Percentiles rank a stretch among this genome's conserved stretches.
Conservation (phyloP, 1,139 yeast genomes). For the Cylindricascospora bacillispora region DNA sequence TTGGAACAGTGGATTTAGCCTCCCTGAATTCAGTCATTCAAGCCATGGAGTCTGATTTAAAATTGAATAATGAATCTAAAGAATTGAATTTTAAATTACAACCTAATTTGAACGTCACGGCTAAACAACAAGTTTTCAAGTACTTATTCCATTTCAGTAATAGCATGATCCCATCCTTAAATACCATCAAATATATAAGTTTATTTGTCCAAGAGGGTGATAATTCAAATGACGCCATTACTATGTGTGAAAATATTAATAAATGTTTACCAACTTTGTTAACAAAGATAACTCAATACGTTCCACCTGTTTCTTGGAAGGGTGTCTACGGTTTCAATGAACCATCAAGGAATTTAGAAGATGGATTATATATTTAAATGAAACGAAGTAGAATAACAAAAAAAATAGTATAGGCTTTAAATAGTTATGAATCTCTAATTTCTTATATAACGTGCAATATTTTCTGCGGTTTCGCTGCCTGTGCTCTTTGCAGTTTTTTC, state of each 20-base stretch:
- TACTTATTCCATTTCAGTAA: slow-evolving; percentile 20
- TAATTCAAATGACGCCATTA: slow-evolving; percentile 59
- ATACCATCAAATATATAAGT: slow-evolving; percentile 16
- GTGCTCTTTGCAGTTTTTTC: slow-evolving; percentile 51
- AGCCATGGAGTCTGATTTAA: slow-evolving; percentile 14
- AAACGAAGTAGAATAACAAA: background rate
- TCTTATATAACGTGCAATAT: slow-evolving; percentile 52
- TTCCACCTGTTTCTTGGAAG: slow-evolving; percentile 65
- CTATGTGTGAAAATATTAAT: slow-evolving; percentile 34
- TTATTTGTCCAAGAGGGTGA: slow-evolving; percentile 81
- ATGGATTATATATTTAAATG: slow-evolving; percentile 56
- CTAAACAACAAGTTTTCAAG: slow-evolving; percentile 21
- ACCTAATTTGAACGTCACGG: no score
- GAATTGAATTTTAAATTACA: slow-evolving; percentile 20
- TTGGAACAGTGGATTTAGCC: slow-evolving; percentile 16
- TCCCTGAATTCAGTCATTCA: slow-evolving; percentile 15
- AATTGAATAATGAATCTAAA: slow-evolving; percentile 15
- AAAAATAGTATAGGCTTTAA: no score
- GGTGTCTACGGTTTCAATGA: slow-evolving; percentile 72
- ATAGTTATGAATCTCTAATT: slow-evolving; percentile 15
- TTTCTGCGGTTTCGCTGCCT: slow-evolving; percentile 55
- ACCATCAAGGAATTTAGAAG: slow-evolving; percentile 57
- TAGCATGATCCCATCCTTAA: slow-evolving; percentile 6
- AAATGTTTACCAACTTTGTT: slow-evolving; percentile 2
- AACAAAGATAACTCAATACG: slow-evolving; percentile 25